Conservation (phyloP, 495 filamentous ascomycete species). For the Penicillium ochrochloron region DNA sequence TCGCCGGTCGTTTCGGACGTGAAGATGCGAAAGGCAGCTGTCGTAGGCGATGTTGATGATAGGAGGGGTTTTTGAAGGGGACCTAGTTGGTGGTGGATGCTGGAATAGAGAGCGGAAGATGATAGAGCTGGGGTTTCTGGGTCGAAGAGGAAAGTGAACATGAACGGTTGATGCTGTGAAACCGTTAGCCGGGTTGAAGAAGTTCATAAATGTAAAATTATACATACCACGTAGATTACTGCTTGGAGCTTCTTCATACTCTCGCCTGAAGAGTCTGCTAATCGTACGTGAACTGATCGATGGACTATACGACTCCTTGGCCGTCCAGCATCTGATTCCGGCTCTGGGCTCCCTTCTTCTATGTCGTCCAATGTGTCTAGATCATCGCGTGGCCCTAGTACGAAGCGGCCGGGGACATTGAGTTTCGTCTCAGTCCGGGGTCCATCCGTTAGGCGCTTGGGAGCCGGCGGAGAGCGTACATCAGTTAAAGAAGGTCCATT, state of each 20-base stretch:
- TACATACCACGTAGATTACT: slow-evolving; percentile 67
- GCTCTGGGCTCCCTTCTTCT: slow-evolving; percentile 33
- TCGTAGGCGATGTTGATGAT: slow-evolving; percentile 64
- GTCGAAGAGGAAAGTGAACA: slow-evolving; percentile 88
- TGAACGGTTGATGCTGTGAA: slow-evolving; percentile 74
- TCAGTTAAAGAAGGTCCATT: slow-evolving; percentile 3
- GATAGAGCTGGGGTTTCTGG: slow-evolving; percentile 67
- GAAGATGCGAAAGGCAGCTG: slow-evolving; percentile 53
- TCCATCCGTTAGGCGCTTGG: neutral
- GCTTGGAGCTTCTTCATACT: slow-evolving; percentile 62
- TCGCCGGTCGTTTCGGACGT: slow-evolving; percentile 33
- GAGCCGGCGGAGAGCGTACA: slow-evolving; percentile 7
- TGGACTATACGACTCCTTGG: slow-evolving; percentile 50
- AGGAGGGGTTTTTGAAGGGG: slow-evolving; percentile 76
- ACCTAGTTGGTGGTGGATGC: slow-evolving; percentile 78
- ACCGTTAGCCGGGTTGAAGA: neutral
- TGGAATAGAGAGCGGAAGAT: slow-evolving; percentile 73
- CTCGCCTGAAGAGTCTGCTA: slow-evolving; percentile 24
- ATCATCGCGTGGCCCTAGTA: slow-evolving; percentile 36
- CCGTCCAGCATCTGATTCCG: slow-evolving; percentile 24
- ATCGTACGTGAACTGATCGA: slow-evolving; percentile 55
- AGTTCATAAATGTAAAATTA: neutral
- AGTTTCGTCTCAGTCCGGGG: slow-evolving; percentile 10
- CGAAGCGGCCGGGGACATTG: slow-evolving; percentile 21
- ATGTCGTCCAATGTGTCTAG: slow-evolving; percentile 34